Percentiles rank a stretch among this genome's conserved stretches.
phyloP scores from a whole-genome alignment of 1,284 basidiomycete genomes.

The Ustilago bromivora region DNA sequence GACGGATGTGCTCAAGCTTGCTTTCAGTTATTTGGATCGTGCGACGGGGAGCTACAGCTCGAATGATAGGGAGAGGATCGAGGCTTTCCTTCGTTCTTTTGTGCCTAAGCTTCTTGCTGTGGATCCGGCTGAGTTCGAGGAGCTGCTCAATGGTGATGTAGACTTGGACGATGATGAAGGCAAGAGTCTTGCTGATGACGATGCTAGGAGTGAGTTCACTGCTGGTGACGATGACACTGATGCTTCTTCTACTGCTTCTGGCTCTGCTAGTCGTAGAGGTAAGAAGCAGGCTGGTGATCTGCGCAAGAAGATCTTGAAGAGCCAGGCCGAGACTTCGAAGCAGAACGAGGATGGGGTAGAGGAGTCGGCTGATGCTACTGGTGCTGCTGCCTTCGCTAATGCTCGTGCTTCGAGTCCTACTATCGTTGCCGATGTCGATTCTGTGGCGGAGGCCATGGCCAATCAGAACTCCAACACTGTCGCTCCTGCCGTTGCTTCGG shows the following conservation, averaged over 20 bases:
- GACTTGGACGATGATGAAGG: slow-evolving; percentile 48
- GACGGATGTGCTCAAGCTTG: slow-evolving; percentile 88
- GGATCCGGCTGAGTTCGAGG: slow-evolving; percentile 74
- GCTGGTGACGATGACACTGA: slow-evolving; percentile 51
- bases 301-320: slow-evolving; percentile 55
- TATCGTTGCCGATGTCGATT: slow-evolving; percentile 48
- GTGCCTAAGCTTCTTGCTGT: slow-evolving; percentile 85
- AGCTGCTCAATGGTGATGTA: slow-evolving; percentile 56
- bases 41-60: slow-evolving; percentile 76
- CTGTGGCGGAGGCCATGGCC: slow-evolving; percentile 44
- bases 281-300: slow-evolving; percentile 55
- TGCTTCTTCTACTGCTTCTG: slow-evolving; percentile 43
- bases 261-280: slow-evolving; percentile 29
- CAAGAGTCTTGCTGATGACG: slow-evolving; percentile 68
- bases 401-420: slow-evolving; percentile 43
- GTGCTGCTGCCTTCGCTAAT: slow-evolving; percentile 41
- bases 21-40: slow-evolving; percentile 90
- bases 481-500: slow-evolving; percentile 27
- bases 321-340: slow-evolving; percentile 55
- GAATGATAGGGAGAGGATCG: slow-evolving; percentile 84
- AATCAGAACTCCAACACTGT: slow-evolving; percentile 51
- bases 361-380: slow-evolving; percentile 35
- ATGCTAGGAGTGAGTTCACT: slow-evolving; percentile 59
- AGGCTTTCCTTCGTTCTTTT: slow-evolving; percentile 86
- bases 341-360: slow-evolving; percentile 45